These are phyloP conservation scores for Naematelia encephala DNA, from an alignment of 768 basidiomycete species.

Conservation along the genomic window DNA sequence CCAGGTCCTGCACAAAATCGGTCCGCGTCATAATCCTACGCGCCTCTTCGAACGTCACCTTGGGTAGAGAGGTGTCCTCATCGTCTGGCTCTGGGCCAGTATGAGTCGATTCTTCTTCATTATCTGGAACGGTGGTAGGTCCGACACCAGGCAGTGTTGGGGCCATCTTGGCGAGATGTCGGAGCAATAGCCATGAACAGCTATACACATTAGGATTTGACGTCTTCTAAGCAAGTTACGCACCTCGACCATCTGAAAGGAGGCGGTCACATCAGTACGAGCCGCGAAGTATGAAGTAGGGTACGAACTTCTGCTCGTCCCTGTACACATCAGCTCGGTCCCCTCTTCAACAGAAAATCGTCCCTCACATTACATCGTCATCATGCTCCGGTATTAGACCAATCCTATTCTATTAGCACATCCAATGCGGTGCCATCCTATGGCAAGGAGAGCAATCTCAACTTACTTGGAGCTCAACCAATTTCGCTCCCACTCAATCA, in stretches of 20 bases:
- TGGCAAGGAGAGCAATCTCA: neutral
- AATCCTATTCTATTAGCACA: constrained; percentile 51
- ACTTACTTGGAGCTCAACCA: constrained; percentile 67
- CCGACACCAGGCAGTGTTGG: constrained; percentile 10
- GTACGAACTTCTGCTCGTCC: constrained; percentile 69
- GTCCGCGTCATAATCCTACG: constrained; percentile 78
- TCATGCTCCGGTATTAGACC: constrained; percentile 78
- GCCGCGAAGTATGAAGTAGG: neutral
- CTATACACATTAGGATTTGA: constrained; percentile 55
- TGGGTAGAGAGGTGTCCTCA: constrained; percentile 23
- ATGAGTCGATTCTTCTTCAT: constrained; percentile 8
- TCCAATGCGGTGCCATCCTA: neutral
- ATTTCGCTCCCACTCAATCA: constrained; percentile 69
- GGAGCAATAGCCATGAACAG: constrained; percentile 74
- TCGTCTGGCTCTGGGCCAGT: constrained; percentile 4
- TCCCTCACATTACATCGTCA: constrained; percentile 50
- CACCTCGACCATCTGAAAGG: constrained; percentile 22
- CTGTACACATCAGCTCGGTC: constrained; percentile 62
- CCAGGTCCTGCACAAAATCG: constrained; percentile 67
- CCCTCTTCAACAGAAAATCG: neutral
- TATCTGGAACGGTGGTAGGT: constrained; percentile 50
- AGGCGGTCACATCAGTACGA: neutral
- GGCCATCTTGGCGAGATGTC: constrained; percentile 61
- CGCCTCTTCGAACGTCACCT: constrained; percentile 60
- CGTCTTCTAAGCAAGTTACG: neutral